Conservation (phyloP, 2,329 filamentous ascomycete genomes). For the Penicillium sp. region DNA sequence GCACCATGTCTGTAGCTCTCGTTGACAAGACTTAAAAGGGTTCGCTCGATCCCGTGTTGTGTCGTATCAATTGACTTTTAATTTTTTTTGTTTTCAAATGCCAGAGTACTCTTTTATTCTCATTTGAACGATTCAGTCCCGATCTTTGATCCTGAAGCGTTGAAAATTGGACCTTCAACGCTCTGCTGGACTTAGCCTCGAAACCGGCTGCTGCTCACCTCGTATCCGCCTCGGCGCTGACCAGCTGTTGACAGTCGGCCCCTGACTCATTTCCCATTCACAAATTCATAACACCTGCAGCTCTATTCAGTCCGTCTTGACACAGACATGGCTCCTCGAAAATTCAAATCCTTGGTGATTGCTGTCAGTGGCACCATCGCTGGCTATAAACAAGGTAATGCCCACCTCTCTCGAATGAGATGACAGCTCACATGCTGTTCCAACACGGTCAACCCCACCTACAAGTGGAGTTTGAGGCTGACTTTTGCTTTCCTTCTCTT, state of each 20-base stretch:
- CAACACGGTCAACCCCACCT: neutral
- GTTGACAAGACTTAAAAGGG: slow-evolving; percentile 1
- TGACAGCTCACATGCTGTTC: neutral
- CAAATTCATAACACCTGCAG: neutral
- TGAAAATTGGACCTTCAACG: neutral
- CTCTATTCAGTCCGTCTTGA: neutral
- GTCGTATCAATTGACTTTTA: too few species aligned
- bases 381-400: slow-evolving; percentile 45
- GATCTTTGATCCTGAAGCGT: neutral
- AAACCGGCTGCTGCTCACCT: neutral
- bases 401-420: neutral
- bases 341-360: slow-evolving; percentile 37
- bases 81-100: neutral
- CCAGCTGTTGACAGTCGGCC: neutral
- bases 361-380: slow-evolving; percentile 58
- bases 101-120: neutral
- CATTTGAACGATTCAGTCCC: neutral
- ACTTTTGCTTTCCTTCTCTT: slow-evolving; percentile 3
- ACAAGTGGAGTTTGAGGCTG: slow-evolving; percentile 9
- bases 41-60: neutral
- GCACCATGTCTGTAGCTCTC: neutral
- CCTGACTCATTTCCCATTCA: neutral
- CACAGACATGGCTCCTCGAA: slow-evolving; percentile 18
- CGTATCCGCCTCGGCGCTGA: neutral
- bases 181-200: neutral